Evolutionary conservation across 2,329 filamentous ascomycete species (phyloP), one percentile per base, ranked within the genome.

Genomic region (Sporothrix pseudoabietina): DNA sequence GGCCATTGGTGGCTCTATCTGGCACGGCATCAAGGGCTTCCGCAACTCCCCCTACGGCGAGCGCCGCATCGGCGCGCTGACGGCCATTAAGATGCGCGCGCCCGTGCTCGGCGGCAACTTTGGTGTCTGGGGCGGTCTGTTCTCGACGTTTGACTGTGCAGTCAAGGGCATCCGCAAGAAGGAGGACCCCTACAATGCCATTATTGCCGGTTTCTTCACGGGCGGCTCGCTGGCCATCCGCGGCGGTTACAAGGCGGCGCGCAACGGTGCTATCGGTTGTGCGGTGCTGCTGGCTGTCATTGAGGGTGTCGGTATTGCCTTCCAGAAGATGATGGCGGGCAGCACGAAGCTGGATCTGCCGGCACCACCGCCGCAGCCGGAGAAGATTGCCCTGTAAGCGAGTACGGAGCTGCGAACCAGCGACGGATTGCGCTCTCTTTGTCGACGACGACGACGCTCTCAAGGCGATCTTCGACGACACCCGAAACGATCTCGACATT

Each of bases 111-210:
- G 96, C 80, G 96, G 96, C 79, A 99, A 99, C 87, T 99, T 98
- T 79, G 95, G 95, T 79, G 94, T 97, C 73, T 98, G 96, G 95
- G 95, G 96, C 81, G 96, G 96, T 77, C 86, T 98, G 73, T 98
- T 98, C 87, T 94, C 91, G 78, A 97, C 94, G 75, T 98, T 95
- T 80, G 96, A 99, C 85, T 99, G 96, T 85, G 92, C 94, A 30
- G 92, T 98, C 75, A 99, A 98, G 87, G 95, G 95, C 73, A 85
- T 95, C 73, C 87, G 94, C 77, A 93, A 96, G 87, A 98, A 98
- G 90, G 96, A 99, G 83, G 96, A 98, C 82, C 94, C 96, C 16
- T 98, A 94, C 86, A 98, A 98, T 84, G 94, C 94, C 79, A 98
- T 99, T 82, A 97, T 95, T 78, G 96, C 95, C 57, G 96, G 96